Percentiles rank a stretch among this genome's conserved stretches.
phyloP scores from a whole-genome alignment of 306 rosid species.

The Cucurbita ficifolia region DNA sequence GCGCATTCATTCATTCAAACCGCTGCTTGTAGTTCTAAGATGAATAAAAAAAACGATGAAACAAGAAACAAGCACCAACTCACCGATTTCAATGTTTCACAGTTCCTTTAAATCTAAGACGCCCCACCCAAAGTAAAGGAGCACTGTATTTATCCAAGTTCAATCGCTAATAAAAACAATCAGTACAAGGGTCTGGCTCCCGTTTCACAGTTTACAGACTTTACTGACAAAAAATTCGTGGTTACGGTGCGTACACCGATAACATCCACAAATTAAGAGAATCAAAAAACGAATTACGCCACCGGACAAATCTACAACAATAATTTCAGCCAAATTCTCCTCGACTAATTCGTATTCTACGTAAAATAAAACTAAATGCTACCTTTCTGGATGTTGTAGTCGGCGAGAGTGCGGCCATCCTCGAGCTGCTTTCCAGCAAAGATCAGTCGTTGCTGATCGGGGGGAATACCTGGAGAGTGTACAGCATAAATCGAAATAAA shows the following conservation, averaged over 20 bases:
- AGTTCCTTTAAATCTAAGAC: not conserved
- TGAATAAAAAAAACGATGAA: not conserved
- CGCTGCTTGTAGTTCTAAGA: not conserved
- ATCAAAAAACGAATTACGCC: not conserved
- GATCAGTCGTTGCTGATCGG: not conserved
- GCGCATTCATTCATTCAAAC: not conserved
- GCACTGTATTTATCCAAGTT: not conserved
- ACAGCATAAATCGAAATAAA: not conserved
- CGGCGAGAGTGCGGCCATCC: not conserved
- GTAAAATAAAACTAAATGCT: not conserved
- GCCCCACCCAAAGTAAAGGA: not conserved
- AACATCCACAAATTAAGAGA: not conserved
- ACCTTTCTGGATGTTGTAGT: conserved; percentile 2
- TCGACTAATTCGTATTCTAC: not conserved
- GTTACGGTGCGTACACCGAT: not conserved
- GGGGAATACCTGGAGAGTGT: not conserved
- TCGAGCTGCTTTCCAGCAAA: conserved; percentile 4
- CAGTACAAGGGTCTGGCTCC: not conserved
- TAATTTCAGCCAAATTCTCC: not conserved
- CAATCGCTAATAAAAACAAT: not conserved
- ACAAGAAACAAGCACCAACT: not conserved
- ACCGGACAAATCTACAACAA: not conserved
- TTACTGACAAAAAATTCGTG: not conserved
- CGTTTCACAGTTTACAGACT: not conserved
- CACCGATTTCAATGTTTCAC: not conserved